A percentile compares a stretch with the other conserved stretches of the same genome.
These are phyloP conservation scores for Stachybotrys echinatus DNA, from an alignment of 2,329 filamentous ascomycete species.

Conservation along the genomic window DNA sequence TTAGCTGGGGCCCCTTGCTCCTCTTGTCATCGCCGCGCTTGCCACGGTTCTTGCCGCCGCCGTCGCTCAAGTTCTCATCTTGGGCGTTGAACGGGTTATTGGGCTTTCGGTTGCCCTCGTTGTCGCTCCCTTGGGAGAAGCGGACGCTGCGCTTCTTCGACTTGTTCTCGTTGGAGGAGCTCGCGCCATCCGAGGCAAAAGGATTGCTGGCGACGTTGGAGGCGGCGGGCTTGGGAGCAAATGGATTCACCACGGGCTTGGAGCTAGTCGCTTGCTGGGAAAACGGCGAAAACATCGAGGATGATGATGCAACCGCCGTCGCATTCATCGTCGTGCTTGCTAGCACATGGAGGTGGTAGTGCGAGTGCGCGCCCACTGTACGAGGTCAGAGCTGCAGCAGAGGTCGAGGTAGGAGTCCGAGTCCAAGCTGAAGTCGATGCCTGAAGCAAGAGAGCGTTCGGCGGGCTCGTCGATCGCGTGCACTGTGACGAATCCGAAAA, in stretches of 20 bases:
- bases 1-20: conserved; percentile 12
- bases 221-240: conserved; percentile 18
- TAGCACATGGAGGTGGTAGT: conserved; percentile 25
- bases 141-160: conserved; percentile 18
- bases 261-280: conserved; percentile 27
- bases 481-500: too few species aligned
- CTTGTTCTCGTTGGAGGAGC: conserved; percentile 18
- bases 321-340: conserved; percentile 28
- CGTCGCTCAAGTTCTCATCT: conserved; percentile 18
- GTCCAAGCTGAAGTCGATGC: too few species aligned
- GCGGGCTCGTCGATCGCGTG: too few species aligned
- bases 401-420: conserved; percentile 3
- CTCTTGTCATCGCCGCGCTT: conserved; percentile 15
- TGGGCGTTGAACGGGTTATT: conserved; percentile 20
- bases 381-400: background rate
- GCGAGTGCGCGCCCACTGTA: conserved; percentile 10
- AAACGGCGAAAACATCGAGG: conserved; percentile 32
- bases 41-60: conserved; percentile 6
- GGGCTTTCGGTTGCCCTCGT: conserved; percentile 15
- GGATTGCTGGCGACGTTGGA: conserved; percentile 16
- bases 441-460: too few species aligned
- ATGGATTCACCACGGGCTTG: conserved; percentile 29
- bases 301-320: conserved; percentile 36
- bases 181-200: conserved; percentile 24
- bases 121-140: conserved; percentile 20